Base-by-base conservation (phyloP, 169 alveolate species). In the Plasmodium vivax region DNA sequence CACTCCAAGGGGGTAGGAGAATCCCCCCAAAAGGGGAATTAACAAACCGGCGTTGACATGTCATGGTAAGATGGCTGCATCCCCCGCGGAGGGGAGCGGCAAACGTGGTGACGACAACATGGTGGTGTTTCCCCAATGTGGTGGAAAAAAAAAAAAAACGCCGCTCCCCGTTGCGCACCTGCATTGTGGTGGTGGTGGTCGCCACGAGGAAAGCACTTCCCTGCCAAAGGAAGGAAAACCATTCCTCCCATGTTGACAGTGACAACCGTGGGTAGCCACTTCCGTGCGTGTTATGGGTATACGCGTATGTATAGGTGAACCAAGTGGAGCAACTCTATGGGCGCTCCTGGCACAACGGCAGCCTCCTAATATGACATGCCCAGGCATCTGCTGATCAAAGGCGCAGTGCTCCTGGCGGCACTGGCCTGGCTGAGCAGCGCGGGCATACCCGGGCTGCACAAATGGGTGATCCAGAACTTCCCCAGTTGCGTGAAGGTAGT, bases 381-480 rank as follows among this genome's bases (percentile, higher is more conserved):
- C 32, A 73, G 36, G 45, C 34, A 54, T 16, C 58, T 36, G 32
- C 19, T 14, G 38, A 32, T 74, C 23, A 34, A 34, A 10, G 38
- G 80, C 14, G n/a, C 45, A 54, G 38, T 75, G 71, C 54, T 36
- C 81, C 43, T 92, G n/a, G 12, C 68, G 47, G 8, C 54, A 16
- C 16, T 73, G 51, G 10, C 51, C 54, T 58, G 71, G 27, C 8
- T 43, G 54, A 62, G 38, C 23, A 84, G 51, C 16, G 80, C 93
- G 14, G 97, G 97, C 19, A 93, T 95, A 45, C 93, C 96, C 5
- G 97, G 97, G 12, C 79, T 95, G 8, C 97, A 95, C 83, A 92
- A 90, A 51, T 95, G 96, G 96, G 32, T 95, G 12, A 83, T 88
- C 12, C 68, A 36, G 16, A 85, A 94, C 36, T 95, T 95, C 68